Conservation (phyloP, 2,329 filamentous ascomycete genomes). For the Fusarium guadeloupense region DNA sequence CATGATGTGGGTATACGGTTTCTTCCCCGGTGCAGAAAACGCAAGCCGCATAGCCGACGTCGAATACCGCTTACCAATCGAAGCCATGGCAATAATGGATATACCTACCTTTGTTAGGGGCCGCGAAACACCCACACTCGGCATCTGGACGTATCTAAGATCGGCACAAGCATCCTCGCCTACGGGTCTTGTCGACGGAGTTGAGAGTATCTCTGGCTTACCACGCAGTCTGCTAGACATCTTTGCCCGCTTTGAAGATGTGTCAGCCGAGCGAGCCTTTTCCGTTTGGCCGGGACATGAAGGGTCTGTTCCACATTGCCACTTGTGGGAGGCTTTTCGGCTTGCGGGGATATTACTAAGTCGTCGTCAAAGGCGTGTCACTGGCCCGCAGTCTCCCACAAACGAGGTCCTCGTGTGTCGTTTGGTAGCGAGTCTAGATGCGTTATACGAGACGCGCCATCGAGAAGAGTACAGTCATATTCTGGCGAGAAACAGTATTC, state of each 20-base stretch:
- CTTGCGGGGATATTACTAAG: constrained; percentile 37
- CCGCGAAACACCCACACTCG: constrained; percentile 10
- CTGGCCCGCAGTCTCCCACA: background rate
- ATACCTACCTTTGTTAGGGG: constrained; percentile 34
- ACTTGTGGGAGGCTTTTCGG: constrained; percentile 45
- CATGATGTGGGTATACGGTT: constrained; percentile 30
- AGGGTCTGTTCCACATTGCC: constrained; percentile 40
- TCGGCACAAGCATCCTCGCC: constrained; percentile 1
- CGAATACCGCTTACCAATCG: constrained; percentile 9
- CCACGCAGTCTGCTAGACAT: constrained; percentile 43
- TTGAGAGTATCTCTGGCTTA: constrained; percentile 43
- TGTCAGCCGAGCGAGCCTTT: constrained; percentile 29
- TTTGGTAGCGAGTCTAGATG: constrained; percentile 40
- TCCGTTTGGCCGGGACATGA: constrained; percentile 39
- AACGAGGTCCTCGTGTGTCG: constrained; percentile 37
- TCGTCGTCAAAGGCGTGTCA: constrained; percentile 19
- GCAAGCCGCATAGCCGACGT: background rate
- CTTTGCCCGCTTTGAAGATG: constrained; percentile 27
- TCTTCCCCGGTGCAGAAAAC: constrained; percentile 15
- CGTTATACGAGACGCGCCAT: constrained; percentile 27
- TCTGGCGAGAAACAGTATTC: constrained; percentile 40
- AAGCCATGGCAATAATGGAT: constrained; percentile 36
- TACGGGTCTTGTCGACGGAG: background rate
- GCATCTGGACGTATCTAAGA: constrained; percentile 23
- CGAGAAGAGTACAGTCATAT: constrained; percentile 21